Evolutionary conservation across 306 rosid genomes (phyloP).

Genomic region (Lagenaria siceraria): DNA sequence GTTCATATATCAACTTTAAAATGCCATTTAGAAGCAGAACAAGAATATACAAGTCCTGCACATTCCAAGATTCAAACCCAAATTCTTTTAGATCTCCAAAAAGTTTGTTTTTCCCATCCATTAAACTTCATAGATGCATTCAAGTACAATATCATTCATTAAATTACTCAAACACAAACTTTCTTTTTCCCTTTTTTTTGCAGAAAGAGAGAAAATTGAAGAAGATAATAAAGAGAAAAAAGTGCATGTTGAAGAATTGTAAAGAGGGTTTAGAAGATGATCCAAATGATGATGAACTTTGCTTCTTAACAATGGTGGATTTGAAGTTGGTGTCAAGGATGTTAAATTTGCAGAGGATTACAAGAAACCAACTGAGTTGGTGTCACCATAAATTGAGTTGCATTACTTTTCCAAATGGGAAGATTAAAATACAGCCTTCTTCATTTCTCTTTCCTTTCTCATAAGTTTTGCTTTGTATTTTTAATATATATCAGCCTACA

Average conservation of each 20-base stretch:
- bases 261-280: conserved; percentile 24
- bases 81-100: conserved; percentile 42
- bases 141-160: no score
- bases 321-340: conserved; percentile 69
- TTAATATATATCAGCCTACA: no score
- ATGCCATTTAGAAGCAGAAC: conserved; percentile 14
- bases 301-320: conserved; percentile 74
- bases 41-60: conserved; percentile 38
- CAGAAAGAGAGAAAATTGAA: conserved; percentile 57
- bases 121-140: background rate
- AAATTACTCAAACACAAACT: no score
- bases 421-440: conserved; percentile 49
- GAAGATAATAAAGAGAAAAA: conserved; percentile 32
- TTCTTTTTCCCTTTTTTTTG: no score
- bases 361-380: conserved; percentile 73
- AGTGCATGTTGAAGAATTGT: conserved; percentile 55
- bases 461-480: background rate
- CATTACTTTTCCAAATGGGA: conserved; percentile 46
- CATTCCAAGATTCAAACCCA: conserved; percentile 35
- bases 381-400: conserved; percentile 57
- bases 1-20: conserved; percentile 20
- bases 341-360: conserved; percentile 58
- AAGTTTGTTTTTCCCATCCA: conserved; percentile 24
- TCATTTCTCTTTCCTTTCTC: conserved; percentile 60
- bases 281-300: conserved; percentile 35